These are phyloP conservation scores for Phytopythium mirpurense DNA, from an alignment of 352 stramenopile genomes.

Conservation along the genomic window DNA sequence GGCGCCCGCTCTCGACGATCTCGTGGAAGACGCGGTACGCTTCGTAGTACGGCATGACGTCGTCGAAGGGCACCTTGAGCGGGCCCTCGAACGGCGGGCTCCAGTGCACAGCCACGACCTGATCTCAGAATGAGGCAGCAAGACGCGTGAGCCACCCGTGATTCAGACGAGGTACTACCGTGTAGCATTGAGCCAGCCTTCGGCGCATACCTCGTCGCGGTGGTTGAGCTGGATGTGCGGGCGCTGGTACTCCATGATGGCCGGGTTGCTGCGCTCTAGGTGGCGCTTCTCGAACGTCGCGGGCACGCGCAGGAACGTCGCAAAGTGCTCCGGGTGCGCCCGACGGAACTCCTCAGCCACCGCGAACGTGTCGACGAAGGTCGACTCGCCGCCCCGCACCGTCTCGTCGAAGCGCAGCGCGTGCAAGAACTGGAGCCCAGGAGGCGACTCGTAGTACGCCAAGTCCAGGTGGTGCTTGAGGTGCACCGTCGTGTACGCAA, in stretches of 20 bases:
- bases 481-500: slow-evolving; percentile 90
- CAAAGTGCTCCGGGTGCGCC: slow-evolving; percentile 61
- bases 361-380: slow-evolving; percentile 82
- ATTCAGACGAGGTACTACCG: no score
- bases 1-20: slow-evolving; percentile 67
- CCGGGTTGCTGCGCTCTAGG: slow-evolving; percentile 82
- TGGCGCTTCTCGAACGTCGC: slow-evolving; percentile 94
- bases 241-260: slow-evolving; percentile 92
- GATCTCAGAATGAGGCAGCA: background rate
- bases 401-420: slow-evolving; percentile 85
- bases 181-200: background rate
- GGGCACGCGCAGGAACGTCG: slow-evolving; percentile 75
- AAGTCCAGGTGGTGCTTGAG: slow-evolving; percentile 94
- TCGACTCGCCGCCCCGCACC: slow-evolving; percentile 80
- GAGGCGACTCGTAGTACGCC: slow-evolving; percentile 96
- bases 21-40: slow-evolving; percentile 79
- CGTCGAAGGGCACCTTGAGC: slow-evolving; percentile 70
- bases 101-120: slow-evolving; percentile 91
- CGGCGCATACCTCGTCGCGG: slow-evolving; percentile 44
- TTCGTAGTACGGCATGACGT: slow-evolving; percentile 74
- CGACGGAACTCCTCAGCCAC: slow-evolving; percentile 64
- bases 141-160: background rate
- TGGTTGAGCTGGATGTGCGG: slow-evolving; percentile 91
- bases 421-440: slow-evolving; percentile 93
- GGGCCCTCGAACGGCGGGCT: slow-evolving; percentile 93